A percentile compares a stretch with the other conserved stretches of the same genome.
Conservation (phyloP, 2,329 filamentous ascomycete species). For the Exophiala lecanii-corni region DNA sequence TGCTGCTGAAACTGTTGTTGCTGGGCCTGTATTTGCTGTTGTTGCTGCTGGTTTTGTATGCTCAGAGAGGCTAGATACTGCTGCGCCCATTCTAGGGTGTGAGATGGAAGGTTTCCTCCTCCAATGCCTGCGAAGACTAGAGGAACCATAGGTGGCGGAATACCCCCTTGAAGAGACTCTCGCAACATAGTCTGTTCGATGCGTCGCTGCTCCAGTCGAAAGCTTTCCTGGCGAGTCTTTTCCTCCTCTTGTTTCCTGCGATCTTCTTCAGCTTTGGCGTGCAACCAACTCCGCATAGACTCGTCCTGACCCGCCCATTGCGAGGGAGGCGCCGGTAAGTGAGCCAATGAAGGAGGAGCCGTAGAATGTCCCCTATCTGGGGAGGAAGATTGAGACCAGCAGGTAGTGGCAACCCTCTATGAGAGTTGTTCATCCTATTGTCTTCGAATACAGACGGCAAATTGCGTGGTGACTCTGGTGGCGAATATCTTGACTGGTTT, state of each 20-base stretch:
- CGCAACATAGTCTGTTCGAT: constrained; percentile 69
- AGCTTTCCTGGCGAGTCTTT: constrained; percentile 56
- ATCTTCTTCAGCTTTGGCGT: constrained; percentile 69
- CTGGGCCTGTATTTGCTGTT: constrained; percentile 27
- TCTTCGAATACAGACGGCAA: constrained; percentile 29
- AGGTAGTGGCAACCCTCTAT: constrained; percentile 67
- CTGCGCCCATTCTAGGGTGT: constrained; percentile 63
- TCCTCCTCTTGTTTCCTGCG: constrained; percentile 70
- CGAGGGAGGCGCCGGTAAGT: constrained; percentile 60
- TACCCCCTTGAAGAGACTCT: constrained; percentile 63
- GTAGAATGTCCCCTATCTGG: constrained; percentile 24
- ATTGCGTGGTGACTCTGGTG: constrained; percentile 33
- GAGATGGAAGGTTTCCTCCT: constrained; percentile 57
- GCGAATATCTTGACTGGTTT: constrained; percentile 38
- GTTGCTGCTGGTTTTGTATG: constrained; percentile 43
- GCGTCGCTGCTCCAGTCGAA: constrained; percentile 67
- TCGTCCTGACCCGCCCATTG: constrained; percentile 66
- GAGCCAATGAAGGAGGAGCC: constrained; percentile 40
- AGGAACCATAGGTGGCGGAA: constrained; percentile 70
- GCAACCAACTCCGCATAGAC: constrained; percentile 66
- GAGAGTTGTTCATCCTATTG: constrained; percentile 62
- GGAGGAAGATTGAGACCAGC: constrained; percentile 29
- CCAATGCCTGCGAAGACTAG: constrained; percentile 70
- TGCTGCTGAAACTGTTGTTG: constrained; percentile 22
- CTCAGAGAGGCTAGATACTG: constrained; percentile 52